phyloP scores from a whole-genome alignment of 345 rosid species.

The rapeseed (Brassica napus) region DNA sequence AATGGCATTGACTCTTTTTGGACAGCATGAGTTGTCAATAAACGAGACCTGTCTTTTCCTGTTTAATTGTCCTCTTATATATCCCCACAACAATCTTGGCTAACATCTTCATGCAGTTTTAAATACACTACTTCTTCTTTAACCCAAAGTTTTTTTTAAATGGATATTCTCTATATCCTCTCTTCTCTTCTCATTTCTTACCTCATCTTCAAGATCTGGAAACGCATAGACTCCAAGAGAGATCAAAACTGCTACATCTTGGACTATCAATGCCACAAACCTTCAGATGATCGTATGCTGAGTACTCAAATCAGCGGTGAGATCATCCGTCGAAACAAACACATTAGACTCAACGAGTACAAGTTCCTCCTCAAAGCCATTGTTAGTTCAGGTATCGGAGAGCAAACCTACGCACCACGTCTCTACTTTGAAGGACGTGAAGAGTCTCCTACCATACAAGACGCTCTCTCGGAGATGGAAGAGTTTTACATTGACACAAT shows the following conservation, averaged over 20 bases:
- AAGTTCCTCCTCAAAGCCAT: conserved; percentile 60
- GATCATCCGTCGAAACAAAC: conserved; percentile 51
- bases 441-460: conserved; percentile 45
- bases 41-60: conserved; percentile 22
- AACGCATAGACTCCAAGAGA: conserved; percentile 38
- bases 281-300: conserved; percentile 53
- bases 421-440: conserved; percentile 52
- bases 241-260: conserved; percentile 60
- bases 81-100: conserved; percentile 23
- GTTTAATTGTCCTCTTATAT: conserved; percentile 27
- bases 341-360: conserved; percentile 56
- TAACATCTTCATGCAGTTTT: conserved; percentile 23
- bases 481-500: conserved; percentile 54
- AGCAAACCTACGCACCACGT: conserved; percentile 62
- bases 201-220: conserved; percentile 37
- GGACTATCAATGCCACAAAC: conserved; percentile 67
- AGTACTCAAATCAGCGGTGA: conserved; percentile 47
- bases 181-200: conserved; percentile 36
- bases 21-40: conserved; percentile 31
- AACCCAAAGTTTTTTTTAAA: not conserved
- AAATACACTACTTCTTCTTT: conserved; percentile 7
- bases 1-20: conserved; percentile 9
- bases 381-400: conserved; percentile 71
- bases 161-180: conserved; percentile 44
- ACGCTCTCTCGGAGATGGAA: conserved; percentile 52